These are phyloP conservation scores for Myriangium duriaei DNA, from an alignment of 2,329 filamentous ascomycete species.

Conservation along the genomic window DNA sequence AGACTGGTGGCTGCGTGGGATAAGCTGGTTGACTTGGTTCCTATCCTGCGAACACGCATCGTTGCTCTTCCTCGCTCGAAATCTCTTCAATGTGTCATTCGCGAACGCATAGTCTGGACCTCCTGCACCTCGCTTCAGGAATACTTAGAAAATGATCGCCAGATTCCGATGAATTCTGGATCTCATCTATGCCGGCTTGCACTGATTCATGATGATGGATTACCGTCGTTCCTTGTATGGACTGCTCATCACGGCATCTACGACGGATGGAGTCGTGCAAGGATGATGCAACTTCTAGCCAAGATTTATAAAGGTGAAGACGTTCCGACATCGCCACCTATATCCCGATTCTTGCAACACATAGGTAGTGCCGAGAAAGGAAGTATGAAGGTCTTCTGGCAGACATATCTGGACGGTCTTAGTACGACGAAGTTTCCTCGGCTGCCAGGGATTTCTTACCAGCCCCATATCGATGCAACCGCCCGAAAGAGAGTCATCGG, in stretches of 20 bases:
- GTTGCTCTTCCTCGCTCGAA: conserved; percentile 34
- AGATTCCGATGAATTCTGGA: neutral
- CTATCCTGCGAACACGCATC: conserved; percentile 3
- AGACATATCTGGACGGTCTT: neutral
- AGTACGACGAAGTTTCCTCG: neutral
- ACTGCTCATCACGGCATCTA: conserved; percentile 27
- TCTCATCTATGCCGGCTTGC: neutral
- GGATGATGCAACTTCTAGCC: neutral
- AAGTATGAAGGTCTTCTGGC: neutral
- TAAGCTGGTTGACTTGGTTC: neutral
- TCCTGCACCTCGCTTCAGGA: neutral
- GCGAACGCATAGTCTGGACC: neutral
- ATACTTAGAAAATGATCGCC: neutral
- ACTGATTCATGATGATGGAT: neutral
- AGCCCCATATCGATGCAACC: neutral
- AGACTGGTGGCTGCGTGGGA: conserved; percentile 26
- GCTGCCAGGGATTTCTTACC: neutral
- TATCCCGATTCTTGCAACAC: neutral
- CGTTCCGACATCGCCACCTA: neutral
- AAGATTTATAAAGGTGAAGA: neutral
- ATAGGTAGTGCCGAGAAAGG: neutral
- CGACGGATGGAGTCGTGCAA: conserved; percentile 14
- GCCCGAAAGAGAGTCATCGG: neutral
- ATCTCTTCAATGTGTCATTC: neutral
- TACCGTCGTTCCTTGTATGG: conserved; percentile 20